phyloP scores from a whole-genome alignment of 2,329 filamentous ascomycete species.

The Cladosporium velox region DNA sequence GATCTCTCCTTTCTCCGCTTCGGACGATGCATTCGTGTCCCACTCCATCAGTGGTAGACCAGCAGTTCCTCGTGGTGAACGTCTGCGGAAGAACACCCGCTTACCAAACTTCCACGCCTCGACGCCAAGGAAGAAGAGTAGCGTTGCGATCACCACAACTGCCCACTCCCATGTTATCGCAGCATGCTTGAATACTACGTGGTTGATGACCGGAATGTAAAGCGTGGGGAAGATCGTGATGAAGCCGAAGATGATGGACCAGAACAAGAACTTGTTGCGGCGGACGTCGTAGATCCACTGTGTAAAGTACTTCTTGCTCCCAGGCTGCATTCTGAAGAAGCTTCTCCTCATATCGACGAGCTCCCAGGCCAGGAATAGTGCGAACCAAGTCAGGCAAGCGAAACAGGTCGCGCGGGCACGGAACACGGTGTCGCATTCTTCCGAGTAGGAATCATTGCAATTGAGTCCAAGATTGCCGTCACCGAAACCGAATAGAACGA shows the following conservation, averaged over 20 bases:
- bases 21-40: constrained; percentile 36
- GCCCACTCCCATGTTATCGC: constrained; percentile 71
- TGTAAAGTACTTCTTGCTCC: constrained; percentile 60
- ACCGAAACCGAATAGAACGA: constrained; percentile 66
- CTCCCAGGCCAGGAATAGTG: constrained; percentile 77
- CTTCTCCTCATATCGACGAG: constrained; percentile 71
- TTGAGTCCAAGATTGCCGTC: constrained; percentile 50
- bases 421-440: constrained; percentile 64
- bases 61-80: constrained; percentile 1
- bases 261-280: constrained; percentile 67
- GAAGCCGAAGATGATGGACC: constrained; percentile 47
- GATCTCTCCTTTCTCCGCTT: constrained; percentile 18
- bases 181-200: constrained; percentile 65
- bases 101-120: constrained; percentile 71
- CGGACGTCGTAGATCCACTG: constrained; percentile 67
- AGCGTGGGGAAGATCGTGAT: constrained; percentile 49
- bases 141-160: constrained; percentile 63
- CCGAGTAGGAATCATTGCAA: constrained; percentile 62
- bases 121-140: constrained; percentile 64
- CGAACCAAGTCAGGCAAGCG: constrained; percentile 74
- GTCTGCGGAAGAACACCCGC: constrained; percentile 41
- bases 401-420: constrained; percentile 75
- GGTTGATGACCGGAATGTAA: constrained; percentile 70
- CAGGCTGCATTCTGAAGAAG: constrained; percentile 74
- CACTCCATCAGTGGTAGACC: constrained; percentile 39